Evolutionary conservation across 371 early-diverging fungal species (phyloP), one percentile per base, ranked within the genome.

Genomic region (Umbelopsis sp.): DNA sequence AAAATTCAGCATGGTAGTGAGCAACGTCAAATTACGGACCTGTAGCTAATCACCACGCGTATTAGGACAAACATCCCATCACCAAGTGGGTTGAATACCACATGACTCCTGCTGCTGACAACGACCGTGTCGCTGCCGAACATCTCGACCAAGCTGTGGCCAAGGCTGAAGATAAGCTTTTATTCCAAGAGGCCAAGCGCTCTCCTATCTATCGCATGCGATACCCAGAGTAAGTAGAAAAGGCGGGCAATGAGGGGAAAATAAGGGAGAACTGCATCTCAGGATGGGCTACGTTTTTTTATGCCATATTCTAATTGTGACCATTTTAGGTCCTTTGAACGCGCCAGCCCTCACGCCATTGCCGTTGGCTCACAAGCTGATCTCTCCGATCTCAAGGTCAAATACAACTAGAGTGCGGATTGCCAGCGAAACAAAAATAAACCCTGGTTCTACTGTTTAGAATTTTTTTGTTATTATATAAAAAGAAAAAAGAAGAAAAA

Each of bases 161-260:
- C 38, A 72, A 75, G 57, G 79, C 83, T 50, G 78, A 80, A 66
- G 78, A 80, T 69, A 83, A 80, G 72, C 70, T 83, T 29, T 65
- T 83, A 63, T 69, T 65, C 41, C 81, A 80, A 71, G 81, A 80
- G n/a, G 80, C 80, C 64, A 74, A 83, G 57, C 80, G 80, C 65
- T 71, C 81, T 29, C 83, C 79, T 10, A 75, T 83, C 51, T 68
- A 80, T 35, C 83, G 83, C 63, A 71, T 79, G 78, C 73, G 83
- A 75, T 75, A 83, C 66, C 79, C 83, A 10, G 83, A 83, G 83
- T 83, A 80, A 80, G 80, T 65, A 0, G 45, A 25, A 0, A 41
- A 9, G 62, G 41, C 41, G 41, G 41, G 41, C 41, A 10, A 12
- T 41, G 12, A 41, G 41, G 41, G 41, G 41, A 12, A 41, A 12